Evolutionary conservation across 148 eudicot genomes (phyloP).

Genomic region (Amaranthus palmeri): DNA sequence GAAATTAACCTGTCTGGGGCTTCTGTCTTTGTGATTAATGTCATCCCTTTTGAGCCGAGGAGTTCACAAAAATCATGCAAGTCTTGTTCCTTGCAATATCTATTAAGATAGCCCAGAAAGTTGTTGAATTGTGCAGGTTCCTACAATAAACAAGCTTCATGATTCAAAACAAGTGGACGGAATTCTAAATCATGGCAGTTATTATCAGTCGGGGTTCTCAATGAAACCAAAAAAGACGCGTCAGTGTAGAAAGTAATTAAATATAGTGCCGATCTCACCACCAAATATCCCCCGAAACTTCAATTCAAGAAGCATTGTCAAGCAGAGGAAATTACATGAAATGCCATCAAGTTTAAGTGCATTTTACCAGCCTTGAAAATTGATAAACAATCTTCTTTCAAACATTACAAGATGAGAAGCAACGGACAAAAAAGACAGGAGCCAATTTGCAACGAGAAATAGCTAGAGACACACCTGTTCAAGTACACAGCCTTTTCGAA

Average conservation of each 20-base stretch:
- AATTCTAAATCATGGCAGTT: background rate
- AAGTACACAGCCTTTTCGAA: conserved; percentile 78
- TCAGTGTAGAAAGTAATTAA: background rate
- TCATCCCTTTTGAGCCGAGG: conserved; percentile 55
- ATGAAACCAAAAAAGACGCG: background rate
- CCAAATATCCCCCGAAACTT: too few relatives aligned
- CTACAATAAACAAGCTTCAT: conserved; percentile 29
- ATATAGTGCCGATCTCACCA: too few relatives aligned
- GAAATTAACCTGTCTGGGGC: conserved; percentile 66
- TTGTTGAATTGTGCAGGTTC: conserved; percentile 81
- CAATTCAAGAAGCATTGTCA: too few relatives aligned
- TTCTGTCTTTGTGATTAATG: conserved; percentile 71
- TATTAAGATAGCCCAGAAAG: conserved; percentile 48
- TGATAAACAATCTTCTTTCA: too few relatives aligned
- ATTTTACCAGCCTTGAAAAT: too few relatives aligned
- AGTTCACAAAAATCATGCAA: conserved; percentile 48
- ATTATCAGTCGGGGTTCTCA: background rate
- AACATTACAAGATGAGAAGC: background rate
- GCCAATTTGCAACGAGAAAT: background rate
- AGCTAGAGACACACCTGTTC: conserved; percentile 57
- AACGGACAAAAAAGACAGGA: background rate
- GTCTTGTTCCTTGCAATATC: conserved; percentile 50
- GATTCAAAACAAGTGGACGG: background rate
- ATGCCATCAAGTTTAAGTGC: too few relatives aligned
- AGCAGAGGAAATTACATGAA: too few relatives aligned